Evolutionary conservation across 2,329 filamentous ascomycete genomes (phyloP).

Genomic region (Ambrosiella cleistominuta): DNA sequence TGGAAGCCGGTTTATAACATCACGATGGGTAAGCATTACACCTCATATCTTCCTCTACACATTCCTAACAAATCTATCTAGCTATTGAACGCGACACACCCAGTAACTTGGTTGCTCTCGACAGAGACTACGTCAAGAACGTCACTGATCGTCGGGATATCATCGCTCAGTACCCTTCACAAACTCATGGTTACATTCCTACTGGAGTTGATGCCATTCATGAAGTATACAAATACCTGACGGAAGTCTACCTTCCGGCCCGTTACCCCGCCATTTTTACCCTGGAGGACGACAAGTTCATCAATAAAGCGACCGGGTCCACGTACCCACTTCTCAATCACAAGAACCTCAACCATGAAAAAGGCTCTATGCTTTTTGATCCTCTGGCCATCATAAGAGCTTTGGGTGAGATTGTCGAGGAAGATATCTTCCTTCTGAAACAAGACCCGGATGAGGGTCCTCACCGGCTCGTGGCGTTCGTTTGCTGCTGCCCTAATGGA

Average conservation of each 20-base stretch:
- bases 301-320: conserved; percentile 24
- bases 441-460: conserved; percentile 18
- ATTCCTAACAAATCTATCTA: conserved; percentile 15
- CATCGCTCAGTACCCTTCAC: conserved; percentile 22
- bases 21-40: conserved; percentile 29
- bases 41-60: neutral
- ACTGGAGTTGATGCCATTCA: conserved; percentile 25
- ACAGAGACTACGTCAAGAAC: conserved; percentile 30
- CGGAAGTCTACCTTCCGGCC: conserved; percentile 28
- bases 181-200: conserved; percentile 26
- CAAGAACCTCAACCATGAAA: conserved; percentile 1
- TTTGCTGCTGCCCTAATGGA: conserved; percentile 34
- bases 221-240: conserved; percentile 32
- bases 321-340: conserved; percentile 18
- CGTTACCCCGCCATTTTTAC: conserved; percentile 32
- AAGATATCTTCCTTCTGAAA: conserved; percentile 34
- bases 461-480: conserved; percentile 29
- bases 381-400: conserved; percentile 21
- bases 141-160: conserved; percentile 24
- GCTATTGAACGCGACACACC: conserved; percentile 26
- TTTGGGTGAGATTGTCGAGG: conserved; percentile 34
- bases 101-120: conserved; percentile 35
- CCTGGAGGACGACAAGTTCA: conserved; percentile 15
- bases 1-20: conserved; percentile 37
- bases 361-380: conserved; percentile 14